phyloP scores from a whole-genome alignment of 2,329 filamentous ascomycete genomes.

The Emydomyces testavorans region DNA sequence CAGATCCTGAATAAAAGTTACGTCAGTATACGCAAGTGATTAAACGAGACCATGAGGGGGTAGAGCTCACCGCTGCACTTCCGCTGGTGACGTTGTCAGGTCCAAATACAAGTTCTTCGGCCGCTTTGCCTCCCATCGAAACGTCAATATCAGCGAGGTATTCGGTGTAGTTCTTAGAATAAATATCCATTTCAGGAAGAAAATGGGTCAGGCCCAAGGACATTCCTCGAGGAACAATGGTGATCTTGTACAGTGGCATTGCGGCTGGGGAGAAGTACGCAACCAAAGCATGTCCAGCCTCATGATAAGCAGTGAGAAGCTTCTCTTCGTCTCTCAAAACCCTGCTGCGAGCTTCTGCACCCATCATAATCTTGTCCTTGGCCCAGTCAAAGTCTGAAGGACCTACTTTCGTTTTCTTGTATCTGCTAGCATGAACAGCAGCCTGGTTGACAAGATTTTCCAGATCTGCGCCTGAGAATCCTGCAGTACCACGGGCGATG shows the following conservation, averaged over 20 bases:
- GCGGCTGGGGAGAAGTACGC: slow-evolving; percentile 68
- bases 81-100: slow-evolving; percentile 85
- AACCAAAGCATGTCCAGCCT: slow-evolving; percentile 89
- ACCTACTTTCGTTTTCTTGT: slow-evolving; percentile 62
- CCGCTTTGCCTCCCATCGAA: slow-evolving; percentile 74
- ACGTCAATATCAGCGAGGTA: slow-evolving; percentile 71
- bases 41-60: background rate
- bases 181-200: slow-evolving; percentile 84
- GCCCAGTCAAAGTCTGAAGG: slow-evolving; percentile 89
- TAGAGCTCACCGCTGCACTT: slow-evolving; percentile 56
- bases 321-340: slow-evolving; percentile 90
- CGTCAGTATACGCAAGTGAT: slow-evolving; percentile 12
- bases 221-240: slow-evolving; percentile 82
- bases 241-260: slow-evolving; percentile 86
- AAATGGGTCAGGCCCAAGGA: slow-evolving; percentile 77
- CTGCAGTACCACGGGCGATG: slow-evolving; percentile 76
- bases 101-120: slow-evolving; percentile 81
- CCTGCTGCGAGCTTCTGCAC: slow-evolving; percentile 78
- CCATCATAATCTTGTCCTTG: slow-evolving; percentile 97
- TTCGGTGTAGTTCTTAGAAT: slow-evolving; percentile 75
- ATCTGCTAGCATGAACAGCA: slow-evolving; percentile 83
- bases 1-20: slow-evolving; percentile 58
- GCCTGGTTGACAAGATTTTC: slow-evolving; percentile 97
- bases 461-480: slow-evolving; percentile 87
- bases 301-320: slow-evolving; percentile 88